phyloP scores from a whole-genome alignment of 345 rosid genomes.

The Eucalyptus polybractea region DNA sequence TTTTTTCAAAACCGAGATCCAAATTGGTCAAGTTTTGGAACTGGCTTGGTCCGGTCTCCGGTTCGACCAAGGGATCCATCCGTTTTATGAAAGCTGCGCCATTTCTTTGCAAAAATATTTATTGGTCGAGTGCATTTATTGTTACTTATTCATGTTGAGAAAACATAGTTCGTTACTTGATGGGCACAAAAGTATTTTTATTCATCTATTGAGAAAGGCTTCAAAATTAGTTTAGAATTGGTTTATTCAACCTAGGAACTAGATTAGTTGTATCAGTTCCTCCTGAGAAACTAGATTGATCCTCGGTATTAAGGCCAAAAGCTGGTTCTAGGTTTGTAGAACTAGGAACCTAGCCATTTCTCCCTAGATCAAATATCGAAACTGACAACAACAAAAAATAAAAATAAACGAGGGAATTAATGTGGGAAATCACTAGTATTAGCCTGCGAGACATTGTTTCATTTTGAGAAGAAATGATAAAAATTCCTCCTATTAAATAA shows the following conservation, averaged over 20 bases:
- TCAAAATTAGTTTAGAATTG: not conserved
- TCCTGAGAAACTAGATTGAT: not conserved
- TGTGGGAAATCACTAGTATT: not conserved
- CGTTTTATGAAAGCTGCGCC: not conserved
- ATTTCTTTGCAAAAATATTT: not conserved
- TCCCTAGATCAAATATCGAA: not conserved
- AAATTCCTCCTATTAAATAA: not conserved
- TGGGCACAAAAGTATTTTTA: not conserved
- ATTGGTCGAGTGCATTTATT: not conserved
- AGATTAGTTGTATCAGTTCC: not conserved
- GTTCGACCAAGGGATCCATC: not conserved
- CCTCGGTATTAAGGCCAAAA: not conserved
- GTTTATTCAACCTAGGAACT: not conserved
- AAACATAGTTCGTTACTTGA: not conserved
- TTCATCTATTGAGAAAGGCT: not conserved
- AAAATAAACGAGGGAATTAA: not conserved
- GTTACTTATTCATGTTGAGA: not conserved
- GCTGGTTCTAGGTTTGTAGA: not conserved
- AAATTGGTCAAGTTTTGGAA: not conserved
- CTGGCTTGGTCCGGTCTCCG: not conserved
- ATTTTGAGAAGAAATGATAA: not conserved
- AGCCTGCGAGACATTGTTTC: not conserved
- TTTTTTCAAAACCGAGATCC: too few species aligned
- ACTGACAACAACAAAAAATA: not conserved
- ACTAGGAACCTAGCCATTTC: not conserved